phyloP scores from a whole-genome alignment of 139 green algal genomes.

The Medakamo hakoo region DNA sequence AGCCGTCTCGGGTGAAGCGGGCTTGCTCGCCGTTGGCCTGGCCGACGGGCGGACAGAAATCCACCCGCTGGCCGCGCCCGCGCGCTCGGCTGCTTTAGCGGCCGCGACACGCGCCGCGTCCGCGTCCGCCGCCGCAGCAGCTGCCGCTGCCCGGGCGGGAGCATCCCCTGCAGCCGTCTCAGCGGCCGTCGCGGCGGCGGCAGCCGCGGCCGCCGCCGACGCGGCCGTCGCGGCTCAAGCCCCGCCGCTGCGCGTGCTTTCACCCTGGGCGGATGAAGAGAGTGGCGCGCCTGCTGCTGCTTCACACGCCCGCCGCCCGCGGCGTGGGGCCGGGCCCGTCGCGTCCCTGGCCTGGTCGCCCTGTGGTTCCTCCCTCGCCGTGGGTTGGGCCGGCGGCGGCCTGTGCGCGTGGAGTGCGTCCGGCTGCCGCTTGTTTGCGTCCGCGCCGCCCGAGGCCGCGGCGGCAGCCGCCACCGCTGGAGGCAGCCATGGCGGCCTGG shows the following conservation, averaged over 20 bases:
- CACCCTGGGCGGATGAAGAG: neutral
- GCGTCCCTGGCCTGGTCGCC: constrained; percentile 55
- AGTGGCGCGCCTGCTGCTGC: neutral
- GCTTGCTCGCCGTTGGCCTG: constrained; percentile 47
- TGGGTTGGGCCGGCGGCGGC: constrained; percentile 46
- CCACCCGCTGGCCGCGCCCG: constrained; percentile 24
- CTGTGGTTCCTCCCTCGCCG: constrained; percentile 35
- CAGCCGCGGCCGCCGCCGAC: constrained; percentile 4
- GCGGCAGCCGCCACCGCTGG: neutral
- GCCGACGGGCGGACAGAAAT: constrained; percentile 38
- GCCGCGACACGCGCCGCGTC: neutral
- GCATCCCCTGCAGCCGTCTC: too few species aligned
- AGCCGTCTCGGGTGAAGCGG: too few species aligned
- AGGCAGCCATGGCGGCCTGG: constrained; percentile 7
- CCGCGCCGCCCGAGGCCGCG: too few species aligned
- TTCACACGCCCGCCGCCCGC: neutral
- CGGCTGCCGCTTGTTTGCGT: constrained; percentile 43
- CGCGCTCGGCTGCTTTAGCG: neutral
- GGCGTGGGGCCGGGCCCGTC: too few species aligned
- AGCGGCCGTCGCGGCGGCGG: constrained; percentile 1
- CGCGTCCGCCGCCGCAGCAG: neutral
- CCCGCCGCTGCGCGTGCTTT: constrained; percentile 23
- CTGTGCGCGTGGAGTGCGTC: constrained; percentile 55
- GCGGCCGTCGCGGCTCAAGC: constrained; percentile 18
- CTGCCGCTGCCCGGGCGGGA: constrained; percentile 1